Base-by-base conservation (phyloP, 2,329 filamentous ascomycete genomes). In the Aureobasidium vineae region DNA sequence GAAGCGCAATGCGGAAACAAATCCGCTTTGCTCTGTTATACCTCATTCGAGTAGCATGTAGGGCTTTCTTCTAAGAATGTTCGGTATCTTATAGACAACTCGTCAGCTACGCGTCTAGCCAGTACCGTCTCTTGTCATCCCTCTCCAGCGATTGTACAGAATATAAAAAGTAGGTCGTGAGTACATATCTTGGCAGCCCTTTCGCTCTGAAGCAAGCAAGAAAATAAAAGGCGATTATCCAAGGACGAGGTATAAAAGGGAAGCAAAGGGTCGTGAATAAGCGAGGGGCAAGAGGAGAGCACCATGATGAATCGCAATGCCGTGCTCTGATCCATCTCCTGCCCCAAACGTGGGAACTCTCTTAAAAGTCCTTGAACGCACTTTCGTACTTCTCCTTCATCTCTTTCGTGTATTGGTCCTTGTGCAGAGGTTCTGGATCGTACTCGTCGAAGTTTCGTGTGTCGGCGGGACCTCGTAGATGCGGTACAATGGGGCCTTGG, bases 391-490 rank as follows among this genome's bases (percentile, higher is more conserved):
- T 86, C 52, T 82, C 80, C 40, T 82, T 82, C 82, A 92, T 81
- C 52, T 91, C 89, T 49, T 86, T 83, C 3, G 88, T 90, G 73
- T 92, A 93, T 66, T 81, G 79, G 45, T 90, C 87, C 66, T 84
- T 81, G 56, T 83, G 83, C 64, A 82, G 85, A 67, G 89, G 86
- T 73, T 92, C 89, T 68, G 91, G 89, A n/a, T 90, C 89, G 72
- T 94, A 95, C 49, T 88, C 83, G 73, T 94, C 91, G 73, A 94
- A 95, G 75, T 91, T 94, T 73, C 90, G 84, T 21, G 90, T 88
- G 73, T 94, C 91, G 38, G 89, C 90, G 0, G 87, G 84, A 59
- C 86, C 89, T 28, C 88, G 82, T 36, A 94, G 80, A 65, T 89
- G 88, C n/a, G 90, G 90, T 61, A 91, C 82, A 70, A 93, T 92